Evolutionary conservation across 129 eudicot species (phyloP), one percentile per base, ranked within the genome.

Genomic region (Pulicaria dysenterica): DNA sequence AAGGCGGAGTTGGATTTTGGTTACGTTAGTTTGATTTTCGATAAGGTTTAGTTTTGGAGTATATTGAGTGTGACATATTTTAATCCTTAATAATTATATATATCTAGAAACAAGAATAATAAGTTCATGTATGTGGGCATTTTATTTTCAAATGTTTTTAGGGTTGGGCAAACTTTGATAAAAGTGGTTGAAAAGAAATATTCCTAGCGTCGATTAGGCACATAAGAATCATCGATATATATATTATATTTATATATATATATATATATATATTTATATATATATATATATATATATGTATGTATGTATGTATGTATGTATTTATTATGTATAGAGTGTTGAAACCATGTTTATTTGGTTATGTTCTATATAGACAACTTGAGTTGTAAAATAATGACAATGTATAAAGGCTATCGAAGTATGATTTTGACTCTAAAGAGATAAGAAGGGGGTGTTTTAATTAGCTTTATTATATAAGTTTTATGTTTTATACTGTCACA

Each of bases 161-260:
- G 77, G 77, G 61, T 73, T 60, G 47, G 77, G 77, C 68, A 73
- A 73, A 73, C 70, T 60, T 73, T 60, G 68, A 73, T 60, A 46
- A 47, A 72, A 58, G 58, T 15, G 77, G 58, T 59, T 7, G 24
- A 61, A 39, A 41, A 73, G 59, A 73, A 59, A 73, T 62, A 41
- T 61, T 73, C 60, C 8, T 51, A 16, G 15, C 15, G 73, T 69
- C 37, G 69, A 39, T 48, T 73, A 62, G 77, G 56, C 57, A 19
- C 46, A 13, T 31, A 59, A 1, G 67, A 39, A 59, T 46, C 7
- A 43, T 58, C 31, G 2, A 24, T 24, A 24, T 24, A 24, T 24
- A 24, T 24, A 24, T 24, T 24, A 24, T 24, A 24, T 24, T 0
- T 24, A 24, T 24, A 24, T 24, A 24, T 24, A 24, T 24, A 24